These are phyloP conservation scores for Dactylellina cionopaga DNA, from an alignment of 2,329 filamentous ascomycete species.

Conservation along the genomic window DNA sequence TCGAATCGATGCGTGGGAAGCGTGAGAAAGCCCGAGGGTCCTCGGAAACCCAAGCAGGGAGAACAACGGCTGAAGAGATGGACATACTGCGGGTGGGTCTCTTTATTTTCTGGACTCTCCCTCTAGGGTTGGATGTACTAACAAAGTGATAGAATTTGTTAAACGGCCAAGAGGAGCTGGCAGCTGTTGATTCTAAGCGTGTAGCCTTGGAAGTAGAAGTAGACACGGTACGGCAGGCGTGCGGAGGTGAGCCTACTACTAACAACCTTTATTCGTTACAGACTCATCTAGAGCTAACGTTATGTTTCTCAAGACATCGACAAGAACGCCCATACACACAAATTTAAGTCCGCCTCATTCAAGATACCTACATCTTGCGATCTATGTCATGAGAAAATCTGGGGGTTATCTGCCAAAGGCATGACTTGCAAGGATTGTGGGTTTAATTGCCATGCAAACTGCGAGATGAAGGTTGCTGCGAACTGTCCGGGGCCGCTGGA, in stretches of 20 bases:
- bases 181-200: conserved; percentile 83
- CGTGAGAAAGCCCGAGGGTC: conserved; percentile 77
- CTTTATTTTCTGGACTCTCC: background rate
- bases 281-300: no score
- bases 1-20: conserved; percentile 84
- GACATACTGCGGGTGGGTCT: conserved; percentile 54
- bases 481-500: conserved; percentile 92
- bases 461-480: conserved; percentile 97
- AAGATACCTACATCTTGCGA: conserved; percentile 99
- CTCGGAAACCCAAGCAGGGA: conserved; percentile 71
- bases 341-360: conserved; percentile 98
- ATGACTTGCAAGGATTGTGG: conserved; percentile 96
- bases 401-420: conserved; percentile 95
- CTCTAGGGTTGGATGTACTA: background rate
- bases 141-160: conserved; percentile 53
- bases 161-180: conserved; percentile 72
- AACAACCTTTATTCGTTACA: background rate
- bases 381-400: conserved; percentile 93
- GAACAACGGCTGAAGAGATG: conserved; percentile 62
- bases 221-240: conserved; percentile 86
- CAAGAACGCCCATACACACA: conserved; percentile 90
- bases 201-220: conserved; percentile 93
- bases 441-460: conserved; percentile 98
- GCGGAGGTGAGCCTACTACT: conserved; percentile 66
- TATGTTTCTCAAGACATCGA: conserved; percentile 77